A percentile compares a stretch with the other conserved stretches of the same genome.
These are phyloP conservation scores for Tardiomyces digboiensis DNA, from an alignment of 1,139 yeast species.

Conservation along the genomic window DNA sequence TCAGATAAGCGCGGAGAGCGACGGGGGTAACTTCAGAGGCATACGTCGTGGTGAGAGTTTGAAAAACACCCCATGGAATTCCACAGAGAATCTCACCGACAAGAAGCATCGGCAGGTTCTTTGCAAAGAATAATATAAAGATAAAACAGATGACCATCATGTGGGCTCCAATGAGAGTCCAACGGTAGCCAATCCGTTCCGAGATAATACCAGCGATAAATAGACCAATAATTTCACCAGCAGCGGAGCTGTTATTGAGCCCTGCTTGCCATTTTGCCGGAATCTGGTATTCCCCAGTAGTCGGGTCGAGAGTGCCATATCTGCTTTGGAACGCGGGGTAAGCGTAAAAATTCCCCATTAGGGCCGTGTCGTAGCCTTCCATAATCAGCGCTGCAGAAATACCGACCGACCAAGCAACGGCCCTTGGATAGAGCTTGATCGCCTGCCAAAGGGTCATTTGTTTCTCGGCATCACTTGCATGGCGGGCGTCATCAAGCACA, in stretches of 20 bases:
- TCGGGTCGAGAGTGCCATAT: constrained; percentile 24
- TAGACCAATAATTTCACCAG: constrained; percentile 33
- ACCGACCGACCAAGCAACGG: constrained; percentile 35
- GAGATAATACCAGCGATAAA: constrained; percentile 31
- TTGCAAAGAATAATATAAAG: constrained; percentile 37
- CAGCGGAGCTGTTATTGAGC: constrained; percentile 26
- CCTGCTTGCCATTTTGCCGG: constrained; percentile 39
- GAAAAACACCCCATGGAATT: constrained; percentile 38
- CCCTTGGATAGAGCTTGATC: constrained; percentile 29
- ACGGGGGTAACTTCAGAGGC: constrained; percentile 40
- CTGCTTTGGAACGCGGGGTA: constrained; percentile 32
- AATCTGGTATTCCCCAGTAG: constrained; percentile 20
- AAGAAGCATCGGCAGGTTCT: constrained; percentile 27
- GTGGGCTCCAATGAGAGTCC: constrained; percentile 28
- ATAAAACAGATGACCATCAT: constrained; percentile 26
- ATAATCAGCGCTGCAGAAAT: constrained; percentile 33
- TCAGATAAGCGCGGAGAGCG: constrained; percentile 34
- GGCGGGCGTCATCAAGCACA: not conserved
- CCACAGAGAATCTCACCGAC: constrained; percentile 38
- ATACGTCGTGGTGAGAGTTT: constrained; percentile 35
- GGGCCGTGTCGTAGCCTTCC: constrained; percentile 38
- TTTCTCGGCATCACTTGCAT: constrained; percentile 9
- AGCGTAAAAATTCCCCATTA: constrained; percentile 34
- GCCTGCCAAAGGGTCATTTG: constrained; percentile 35
- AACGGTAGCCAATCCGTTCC: constrained; percentile 34